These are phyloP conservation scores for Copromyces sp. DNA, from an alignment of 495 filamentous ascomycete genomes.

Conservation along the genomic window DNA sequence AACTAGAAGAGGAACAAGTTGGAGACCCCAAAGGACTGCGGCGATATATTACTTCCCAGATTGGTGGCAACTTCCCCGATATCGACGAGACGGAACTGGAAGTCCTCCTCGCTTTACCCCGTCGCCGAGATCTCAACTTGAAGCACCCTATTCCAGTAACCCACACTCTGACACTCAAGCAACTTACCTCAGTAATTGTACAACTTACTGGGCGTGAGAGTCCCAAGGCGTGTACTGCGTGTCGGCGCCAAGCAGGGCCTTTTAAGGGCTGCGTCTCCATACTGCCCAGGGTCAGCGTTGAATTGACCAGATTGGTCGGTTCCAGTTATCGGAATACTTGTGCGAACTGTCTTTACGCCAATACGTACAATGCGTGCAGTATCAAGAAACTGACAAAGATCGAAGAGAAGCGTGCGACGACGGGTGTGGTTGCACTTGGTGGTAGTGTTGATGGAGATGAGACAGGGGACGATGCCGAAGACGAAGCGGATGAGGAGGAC, in stretches of 20 bases:
- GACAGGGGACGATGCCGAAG: neutral
- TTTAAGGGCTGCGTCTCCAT: constrained; percentile 3
- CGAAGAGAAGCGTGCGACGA: neutral
- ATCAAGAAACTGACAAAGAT: neutral
- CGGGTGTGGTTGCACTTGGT: neutral
- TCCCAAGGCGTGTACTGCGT: constrained; percentile 1
- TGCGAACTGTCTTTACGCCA: constrained; percentile 4
- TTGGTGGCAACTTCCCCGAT: neutral
- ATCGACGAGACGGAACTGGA: neutral
- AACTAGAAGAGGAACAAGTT: neutral
- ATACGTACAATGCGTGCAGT: neutral
- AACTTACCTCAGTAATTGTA: neutral
- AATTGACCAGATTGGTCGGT: neutral
- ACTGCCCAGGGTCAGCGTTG: neutral
- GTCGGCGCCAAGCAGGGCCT: constrained; percentile 5
- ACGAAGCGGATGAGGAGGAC: constrained; percentile 3
- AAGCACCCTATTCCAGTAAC: neutral
- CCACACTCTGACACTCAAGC: neutral
- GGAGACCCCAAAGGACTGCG: neutral
- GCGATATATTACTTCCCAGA: neutral
- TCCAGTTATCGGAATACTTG: neutral
- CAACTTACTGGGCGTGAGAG: constrained; percentile 3
- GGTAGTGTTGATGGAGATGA: neutral
- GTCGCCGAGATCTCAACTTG: neutral
- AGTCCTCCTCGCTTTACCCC: constrained; percentile 1